These are phyloP conservation scores for Yamadazyma trypodendri DNA, from an alignment of 1,139 yeast species.

Conservation along the genomic window DNA sequence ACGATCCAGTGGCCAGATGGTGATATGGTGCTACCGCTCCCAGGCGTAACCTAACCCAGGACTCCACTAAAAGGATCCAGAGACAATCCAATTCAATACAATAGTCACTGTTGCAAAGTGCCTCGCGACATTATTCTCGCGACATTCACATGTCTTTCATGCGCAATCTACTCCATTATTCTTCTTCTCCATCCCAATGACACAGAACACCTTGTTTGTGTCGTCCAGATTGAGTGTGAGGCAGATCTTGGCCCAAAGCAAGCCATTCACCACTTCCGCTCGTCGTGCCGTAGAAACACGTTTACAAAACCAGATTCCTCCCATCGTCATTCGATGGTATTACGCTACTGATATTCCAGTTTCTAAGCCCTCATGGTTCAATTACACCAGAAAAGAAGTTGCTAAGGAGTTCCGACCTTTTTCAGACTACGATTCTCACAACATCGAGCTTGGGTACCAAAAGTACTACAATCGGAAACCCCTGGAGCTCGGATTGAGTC, in stretches of 20 bases:
- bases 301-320: constrained; percentile 13
- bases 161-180: too few relatives aligned
- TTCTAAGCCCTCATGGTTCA: constrained; percentile 60
- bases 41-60: constrained; percentile 49
- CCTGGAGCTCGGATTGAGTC: neutral
- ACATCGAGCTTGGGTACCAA: constrained; percentile 45
- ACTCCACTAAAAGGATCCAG: too few relatives aligned
- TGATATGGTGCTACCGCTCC: constrained; percentile 40
- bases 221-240: constrained; percentile 8
- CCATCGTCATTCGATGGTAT: constrained; percentile 55
- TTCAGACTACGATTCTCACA: constrained; percentile 57
- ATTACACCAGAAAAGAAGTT: constrained; percentile 44
- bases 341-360: constrained; percentile 79
- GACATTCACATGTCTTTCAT: too few relatives aligned
- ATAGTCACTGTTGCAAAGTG: too few relatives aligned
- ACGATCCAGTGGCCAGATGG: constrained; percentile 58
- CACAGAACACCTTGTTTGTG: neutral
- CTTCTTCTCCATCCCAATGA: too few relatives aligned
- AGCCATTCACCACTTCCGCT: constrained; percentile 16
- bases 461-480: constrained; percentile 3
- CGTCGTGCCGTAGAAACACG: constrained; percentile 8
- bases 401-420: constrained; percentile 73
- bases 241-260: constrained; percentile 7
- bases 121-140: too few relatives aligned
- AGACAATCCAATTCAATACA: too few relatives aligned